A percentile compares a stretch with the other conserved stretches of the same genome.
Conservation (phyloP, 208 protist species). For the Leishmania martiniquensis region DNA sequence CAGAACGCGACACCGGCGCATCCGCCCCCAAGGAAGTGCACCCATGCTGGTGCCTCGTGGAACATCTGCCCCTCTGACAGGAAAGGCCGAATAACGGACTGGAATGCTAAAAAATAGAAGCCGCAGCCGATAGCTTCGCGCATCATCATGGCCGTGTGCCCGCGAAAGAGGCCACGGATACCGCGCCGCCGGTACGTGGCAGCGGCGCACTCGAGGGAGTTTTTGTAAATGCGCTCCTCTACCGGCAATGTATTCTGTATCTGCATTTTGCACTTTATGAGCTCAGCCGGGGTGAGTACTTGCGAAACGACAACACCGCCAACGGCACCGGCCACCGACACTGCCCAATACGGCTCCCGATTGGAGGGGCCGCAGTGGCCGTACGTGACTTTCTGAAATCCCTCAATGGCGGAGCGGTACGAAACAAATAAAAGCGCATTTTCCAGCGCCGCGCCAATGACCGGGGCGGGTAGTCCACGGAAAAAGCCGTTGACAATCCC, state of each 20-base stretch:
- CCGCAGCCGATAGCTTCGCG: slow-evolving; percentile 88
- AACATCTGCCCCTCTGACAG: slow-evolving; percentile 63
- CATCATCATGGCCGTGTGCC: slow-evolving; percentile 87
- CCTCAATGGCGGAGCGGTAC: slow-evolving; percentile 60
- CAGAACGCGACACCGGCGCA: slow-evolving; percentile 92
- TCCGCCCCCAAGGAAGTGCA: slow-evolving; percentile 85
- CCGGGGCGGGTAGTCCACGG: slow-evolving; percentile 82
- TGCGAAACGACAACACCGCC: slow-evolving; percentile 82
- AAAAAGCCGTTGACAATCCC: slow-evolving; percentile 91
- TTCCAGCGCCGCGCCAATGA: slow-evolving; percentile 82
- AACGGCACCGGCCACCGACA: slow-evolving; percentile 59
- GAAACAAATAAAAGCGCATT: slow-evolving; percentile 86
- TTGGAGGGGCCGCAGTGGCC: slow-evolving; percentile 41
- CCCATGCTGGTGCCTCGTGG: slow-evolving; percentile 71
- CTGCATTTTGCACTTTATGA: slow-evolving; percentile 94
- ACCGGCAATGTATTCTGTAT: slow-evolving; percentile 89
- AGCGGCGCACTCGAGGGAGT: slow-evolving; percentile 78
- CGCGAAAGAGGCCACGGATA: slow-evolving; percentile 80
- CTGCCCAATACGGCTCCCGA: slow-evolving; percentile 70
- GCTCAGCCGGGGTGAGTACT: slow-evolving; percentile 88
- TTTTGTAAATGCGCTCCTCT: slow-evolving; percentile 74
- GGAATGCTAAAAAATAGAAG: slow-evolving; percentile 88
- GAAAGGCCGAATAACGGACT: slow-evolving; percentile 77
- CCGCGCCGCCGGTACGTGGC: slow-evolving; percentile 68
- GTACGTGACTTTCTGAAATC: slow-evolving; percentile 65